Evolutionary conservation across 176 grass and related monocot genomes (phyloP).

Genomic region (Ensete ventricosum): DNA sequence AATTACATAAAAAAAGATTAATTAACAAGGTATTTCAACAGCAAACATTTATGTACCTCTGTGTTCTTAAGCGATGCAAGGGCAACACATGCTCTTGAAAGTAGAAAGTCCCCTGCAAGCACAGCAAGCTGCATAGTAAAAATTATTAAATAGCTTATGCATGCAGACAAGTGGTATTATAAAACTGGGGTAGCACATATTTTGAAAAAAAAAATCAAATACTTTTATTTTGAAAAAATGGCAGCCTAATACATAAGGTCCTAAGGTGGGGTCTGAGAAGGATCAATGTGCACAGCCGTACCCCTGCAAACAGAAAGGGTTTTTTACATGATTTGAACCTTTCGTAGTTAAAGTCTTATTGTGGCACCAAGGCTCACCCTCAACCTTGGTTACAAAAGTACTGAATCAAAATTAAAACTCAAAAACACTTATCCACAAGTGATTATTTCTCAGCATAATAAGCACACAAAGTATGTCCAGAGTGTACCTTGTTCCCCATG

Average conservation of each 20-base stretch:
- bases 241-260: too few species aligned
- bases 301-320: too few species aligned
- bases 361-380: too few species aligned
- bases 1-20: too few species aligned
- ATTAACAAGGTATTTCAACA: conserved; percentile 5
- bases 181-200: not conserved
- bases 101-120: conserved; percentile 86
- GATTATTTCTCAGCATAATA: too few species aligned
- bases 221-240: not conserved
- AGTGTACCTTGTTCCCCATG: conserved; percentile 92
- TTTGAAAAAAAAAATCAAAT: conserved; percentile 1
- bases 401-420: too few species aligned
- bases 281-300: not conserved
- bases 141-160: not conserved
- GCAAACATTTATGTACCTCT: conserved; percentile 39
- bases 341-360: too few species aligned
- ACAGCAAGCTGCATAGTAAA: conserved; percentile 74
- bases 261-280: not conserved
- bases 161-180: conserved; percentile 10
- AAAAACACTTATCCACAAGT: too few species aligned
- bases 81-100: conserved; percentile 90
- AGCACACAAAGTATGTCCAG: too few species aligned
- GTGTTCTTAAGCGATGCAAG: conserved; percentile 89
- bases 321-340: too few species aligned
- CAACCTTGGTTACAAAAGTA: too few species aligned